A percentile compares a stretch with the other conserved stretches of the same genome.
These are phyloP conservation scores for Fusarium sp. DNA, from an alignment of 2,329 filamentous ascomycete species.

Conservation along the genomic window DNA sequence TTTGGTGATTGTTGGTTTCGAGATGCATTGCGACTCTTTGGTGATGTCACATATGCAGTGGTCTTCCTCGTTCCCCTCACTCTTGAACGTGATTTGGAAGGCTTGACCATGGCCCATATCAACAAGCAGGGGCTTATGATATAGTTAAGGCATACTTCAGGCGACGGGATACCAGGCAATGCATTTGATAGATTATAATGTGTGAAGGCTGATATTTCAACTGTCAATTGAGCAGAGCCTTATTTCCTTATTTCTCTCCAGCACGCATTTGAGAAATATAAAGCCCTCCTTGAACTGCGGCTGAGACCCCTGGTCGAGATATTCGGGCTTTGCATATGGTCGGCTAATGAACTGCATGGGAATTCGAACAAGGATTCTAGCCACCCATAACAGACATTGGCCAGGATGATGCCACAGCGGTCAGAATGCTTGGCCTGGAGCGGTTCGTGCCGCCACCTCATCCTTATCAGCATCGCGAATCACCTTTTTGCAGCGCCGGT, in stretches of 20 bases:
- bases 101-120: neutral
- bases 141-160: rapidly evolving
- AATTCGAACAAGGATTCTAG: neutral
- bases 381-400: neutral
- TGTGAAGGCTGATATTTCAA: neutral
- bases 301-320: neutral
- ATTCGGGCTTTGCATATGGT: neutral
- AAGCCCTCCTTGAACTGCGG: neutral
- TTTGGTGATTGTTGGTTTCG: too few relatives aligned
- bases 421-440: neutral
- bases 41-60: too few relatives aligned
- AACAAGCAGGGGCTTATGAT: neutral
- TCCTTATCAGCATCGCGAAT: neutral
- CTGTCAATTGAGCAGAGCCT: neutral
- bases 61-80: neutral
- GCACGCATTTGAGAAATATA: neutral
- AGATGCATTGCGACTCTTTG: too few relatives aligned
- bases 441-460: neutral
- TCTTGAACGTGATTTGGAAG: neutral
- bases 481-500: neutral
- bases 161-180: rapidly evolving
- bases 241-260: neutral
- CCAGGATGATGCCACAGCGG: neutral
- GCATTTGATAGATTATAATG: too few relatives aligned
- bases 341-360: neutral